These are phyloP conservation scores for Kwoniella shivajii DNA, from an alignment of 1,284 basidiomycete species.

Conservation along the genomic window DNA sequence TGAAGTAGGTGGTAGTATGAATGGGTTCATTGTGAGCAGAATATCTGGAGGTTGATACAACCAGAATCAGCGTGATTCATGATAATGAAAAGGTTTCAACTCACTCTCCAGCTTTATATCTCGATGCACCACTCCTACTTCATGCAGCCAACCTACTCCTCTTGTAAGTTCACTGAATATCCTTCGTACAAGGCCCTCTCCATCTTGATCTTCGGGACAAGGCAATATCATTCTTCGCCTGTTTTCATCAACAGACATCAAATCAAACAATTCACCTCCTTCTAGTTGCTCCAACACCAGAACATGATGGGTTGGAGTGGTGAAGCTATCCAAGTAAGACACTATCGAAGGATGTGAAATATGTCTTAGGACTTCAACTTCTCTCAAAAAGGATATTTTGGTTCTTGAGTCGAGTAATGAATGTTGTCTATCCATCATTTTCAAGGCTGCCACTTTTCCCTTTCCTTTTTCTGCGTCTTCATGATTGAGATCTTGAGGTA, in stretches of 20 bases:
- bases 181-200: conserved; percentile 62
- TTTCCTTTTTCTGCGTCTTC: conserved; percentile 13
- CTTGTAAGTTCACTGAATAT: conserved; percentile 78
- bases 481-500: conserved; percentile 29
- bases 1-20: conserved; percentile 48
- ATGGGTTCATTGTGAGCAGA: conserved; percentile 59
- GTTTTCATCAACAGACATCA: conserved; percentile 68
- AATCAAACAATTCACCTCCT: conserved; percentile 82
- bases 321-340: conserved; percentile 71
- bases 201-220: conserved; percentile 17
- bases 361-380: conserved; percentile 83
- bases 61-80: neutral
- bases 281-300: conserved; percentile 76
- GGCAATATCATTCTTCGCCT: conserved; percentile 54
- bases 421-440: conserved; percentile 70
- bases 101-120: conserved; percentile 93
- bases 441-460: conserved; percentile 72
- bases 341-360: conserved; percentile 84
- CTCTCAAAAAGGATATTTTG: conserved; percentile 78
- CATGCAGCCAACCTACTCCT: conserved; percentile 88
- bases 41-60: conserved; percentile 57
- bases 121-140: conserved; percentile 81
- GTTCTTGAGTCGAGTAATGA: conserved; percentile 68
- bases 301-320: conserved; percentile 73
- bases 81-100: conserved; percentile 43